Evolutionary conservation across 371 early-diverging fungal species (phyloP).

Genomic region (Entomophthora muscae): DNA sequence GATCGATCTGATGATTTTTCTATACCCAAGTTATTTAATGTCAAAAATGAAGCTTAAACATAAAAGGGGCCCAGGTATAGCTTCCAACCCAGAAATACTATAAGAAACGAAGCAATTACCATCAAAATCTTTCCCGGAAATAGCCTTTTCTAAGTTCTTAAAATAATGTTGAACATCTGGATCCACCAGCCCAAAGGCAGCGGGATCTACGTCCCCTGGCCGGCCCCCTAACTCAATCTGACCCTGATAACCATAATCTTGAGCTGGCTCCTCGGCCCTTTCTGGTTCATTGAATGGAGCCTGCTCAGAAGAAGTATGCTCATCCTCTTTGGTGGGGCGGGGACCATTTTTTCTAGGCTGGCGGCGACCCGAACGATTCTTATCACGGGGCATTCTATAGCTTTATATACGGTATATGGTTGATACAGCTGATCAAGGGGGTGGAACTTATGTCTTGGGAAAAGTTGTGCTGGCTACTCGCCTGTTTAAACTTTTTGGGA

Average conservation of each 20-base stretch:
- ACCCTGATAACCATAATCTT: no score
- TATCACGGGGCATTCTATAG: not conserved
- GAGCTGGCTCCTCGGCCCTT: no score
- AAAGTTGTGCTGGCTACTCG: no score
- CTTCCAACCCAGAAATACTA: no score
- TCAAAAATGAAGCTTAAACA: no score
- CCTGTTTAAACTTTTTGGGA: no score
- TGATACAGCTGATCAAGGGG: no score
- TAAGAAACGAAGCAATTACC: slow-evolving; percentile 26
- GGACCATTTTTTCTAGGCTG: not conserved
- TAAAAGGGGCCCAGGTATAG: no score
- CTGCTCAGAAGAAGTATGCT: not conserved
- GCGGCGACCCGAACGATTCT: not conserved
- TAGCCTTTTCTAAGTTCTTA: slow-evolving; percentile 44
- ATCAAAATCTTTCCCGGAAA: slow-evolving; percentile 49
- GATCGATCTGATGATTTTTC: slow-evolving; percentile 21
- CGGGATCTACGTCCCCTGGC: slow-evolving; percentile 13
- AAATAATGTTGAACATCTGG: slow-evolving; percentile 54
- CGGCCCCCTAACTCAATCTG: not conserved
- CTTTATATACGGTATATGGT: no score
- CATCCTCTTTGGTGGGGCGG: not conserved
- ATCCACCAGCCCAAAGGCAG: slow-evolving; percentile 41
- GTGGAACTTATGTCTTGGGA: no score
- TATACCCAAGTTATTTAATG: no score
- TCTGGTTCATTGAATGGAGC: not conserved